Evolutionary conservation across 1,284 basidiomycete genomes (phyloP).

Genomic region (Naganishia cerealis): DNA sequence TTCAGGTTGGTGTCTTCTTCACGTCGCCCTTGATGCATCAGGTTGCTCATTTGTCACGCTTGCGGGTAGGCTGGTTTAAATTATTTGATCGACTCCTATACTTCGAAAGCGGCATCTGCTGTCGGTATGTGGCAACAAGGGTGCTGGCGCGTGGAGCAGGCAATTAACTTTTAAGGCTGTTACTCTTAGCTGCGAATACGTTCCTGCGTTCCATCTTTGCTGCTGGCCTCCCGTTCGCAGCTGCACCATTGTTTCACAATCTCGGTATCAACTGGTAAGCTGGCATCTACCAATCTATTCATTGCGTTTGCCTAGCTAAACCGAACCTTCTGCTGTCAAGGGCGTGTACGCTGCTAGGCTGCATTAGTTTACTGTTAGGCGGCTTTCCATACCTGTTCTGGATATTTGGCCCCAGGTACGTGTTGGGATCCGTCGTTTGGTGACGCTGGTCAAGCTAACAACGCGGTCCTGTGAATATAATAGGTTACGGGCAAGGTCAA

Average conservation of each 20-base stretch:
- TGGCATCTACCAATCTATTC: background rate
- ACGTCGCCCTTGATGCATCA: background rate
- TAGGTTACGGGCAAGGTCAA: constrained; percentile 30
- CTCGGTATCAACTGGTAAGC: constrained; percentile 49
- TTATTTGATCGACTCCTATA: constrained; percentile 68
- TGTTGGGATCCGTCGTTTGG: background rate
- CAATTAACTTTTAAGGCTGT: background rate
- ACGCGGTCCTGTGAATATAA: too few relatives aligned
- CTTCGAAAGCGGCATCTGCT: constrained; percentile 61
- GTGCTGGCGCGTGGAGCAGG: background rate
- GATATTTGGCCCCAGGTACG: constrained; percentile 24
- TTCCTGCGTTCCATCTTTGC: constrained; percentile 53
- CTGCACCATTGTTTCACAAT: constrained; percentile 48
- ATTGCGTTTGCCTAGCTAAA: background rate
- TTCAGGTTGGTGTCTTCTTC: constrained; percentile 39
- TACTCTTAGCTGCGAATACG: constrained; percentile 47
- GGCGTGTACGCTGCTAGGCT: constrained; percentile 50
- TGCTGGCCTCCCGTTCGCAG: constrained; percentile 50
- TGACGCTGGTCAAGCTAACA: background rate
- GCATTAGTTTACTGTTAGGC: constrained; percentile 38
- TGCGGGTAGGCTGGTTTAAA: constrained; percentile 44
- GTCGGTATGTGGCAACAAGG: constrained; percentile 8
- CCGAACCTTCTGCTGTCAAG: background rate
- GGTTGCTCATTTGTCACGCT: background rate
- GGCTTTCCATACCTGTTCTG: constrained; percentile 32